These are phyloP conservation scores for Clavariopsis aquatica DNA, from an alignment of 495 filamentous ascomycete genomes.

Conservation along the genomic window DNA sequence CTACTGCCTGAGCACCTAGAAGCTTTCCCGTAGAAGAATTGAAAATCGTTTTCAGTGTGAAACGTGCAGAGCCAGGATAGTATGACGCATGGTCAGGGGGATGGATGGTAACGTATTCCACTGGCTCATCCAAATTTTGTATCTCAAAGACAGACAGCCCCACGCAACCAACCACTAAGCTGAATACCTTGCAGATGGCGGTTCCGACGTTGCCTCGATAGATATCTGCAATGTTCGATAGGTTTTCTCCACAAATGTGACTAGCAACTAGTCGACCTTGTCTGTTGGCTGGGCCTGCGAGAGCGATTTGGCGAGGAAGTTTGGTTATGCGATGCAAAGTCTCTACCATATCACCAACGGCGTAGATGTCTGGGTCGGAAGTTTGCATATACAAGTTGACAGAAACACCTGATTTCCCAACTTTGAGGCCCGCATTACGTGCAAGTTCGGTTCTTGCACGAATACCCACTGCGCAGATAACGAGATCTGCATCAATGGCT, in stretches of 20 bases:
- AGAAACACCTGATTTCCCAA: constrained; percentile 34
- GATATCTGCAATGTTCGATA: constrained; percentile 37
- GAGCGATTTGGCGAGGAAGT: constrained; percentile 24
- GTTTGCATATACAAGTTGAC: constrained; percentile 43
- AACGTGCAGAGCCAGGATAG: constrained; percentile 40
- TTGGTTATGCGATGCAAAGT: constrained; percentile 34
- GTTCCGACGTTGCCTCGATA: constrained; percentile 23
- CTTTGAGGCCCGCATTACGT: constrained; percentile 33
- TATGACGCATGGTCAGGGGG: constrained; percentile 44
- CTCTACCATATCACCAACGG: constrained; percentile 46
- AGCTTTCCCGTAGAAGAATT: constrained; percentile 29
- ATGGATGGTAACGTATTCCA: constrained; percentile 42
- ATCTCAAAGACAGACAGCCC: constrained; percentile 34
- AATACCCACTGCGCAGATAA: constrained; percentile 38
- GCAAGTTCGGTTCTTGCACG: constrained; percentile 36
- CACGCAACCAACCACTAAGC: constrained; percentile 14
- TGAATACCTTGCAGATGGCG: too few relatives aligned
- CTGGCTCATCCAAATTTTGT: constrained; percentile 2
- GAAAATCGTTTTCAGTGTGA: constrained; percentile 41
- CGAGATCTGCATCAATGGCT: constrained; percentile 23
- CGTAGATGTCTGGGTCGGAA: constrained; percentile 44
- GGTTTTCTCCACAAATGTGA: constrained; percentile 38
- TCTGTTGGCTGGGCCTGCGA: constrained; percentile 45
- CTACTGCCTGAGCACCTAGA: constrained; percentile 40
- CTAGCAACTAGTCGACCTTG: constrained; percentile 44